Conservation (phyloP, 352 stramenopile genomes). For the Plasmopara halstedii region DNA sequence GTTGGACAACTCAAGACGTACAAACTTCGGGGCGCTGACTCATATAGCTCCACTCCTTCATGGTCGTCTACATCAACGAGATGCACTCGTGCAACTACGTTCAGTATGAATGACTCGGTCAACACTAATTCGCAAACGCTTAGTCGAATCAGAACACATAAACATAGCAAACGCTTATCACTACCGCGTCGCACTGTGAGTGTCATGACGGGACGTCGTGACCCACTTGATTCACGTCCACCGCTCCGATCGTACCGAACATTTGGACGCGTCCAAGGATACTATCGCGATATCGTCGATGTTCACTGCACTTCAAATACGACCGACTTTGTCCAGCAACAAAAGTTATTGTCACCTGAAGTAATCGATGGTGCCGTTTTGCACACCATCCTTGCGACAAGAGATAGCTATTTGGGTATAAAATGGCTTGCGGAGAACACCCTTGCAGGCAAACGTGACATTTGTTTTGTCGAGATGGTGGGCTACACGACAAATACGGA, state of each 20-base stretch:
- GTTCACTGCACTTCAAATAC: conserved; percentile 31
- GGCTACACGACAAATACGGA: conserved; percentile 31
- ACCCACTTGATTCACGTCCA: conserved; percentile 6
- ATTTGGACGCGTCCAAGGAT: conserved; percentile 40
- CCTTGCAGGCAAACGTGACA: conserved; percentile 26
- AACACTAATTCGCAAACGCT: conserved; percentile 1
- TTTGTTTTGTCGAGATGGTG: conserved; percentile 45
- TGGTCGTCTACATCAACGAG: conserved; percentile 19
- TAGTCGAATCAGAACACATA: conserved; percentile 9
- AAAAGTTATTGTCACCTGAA: conserved; percentile 37
- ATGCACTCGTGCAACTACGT: conserved; percentile 5
- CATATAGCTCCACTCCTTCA: conserved; percentile 13
- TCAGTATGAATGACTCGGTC: conserved; percentile 12
- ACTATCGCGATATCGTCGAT: conserved; percentile 41
- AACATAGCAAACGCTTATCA: conserved; percentile 1
- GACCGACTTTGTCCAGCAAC: conserved; percentile 30
- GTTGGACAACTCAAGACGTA: conserved; percentile 36
- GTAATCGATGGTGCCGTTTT: conserved; percentile 36
- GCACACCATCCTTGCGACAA: conserved; percentile 19
- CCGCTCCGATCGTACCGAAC: conserved; percentile 35
- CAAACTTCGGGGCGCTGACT: conserved; percentile 27
- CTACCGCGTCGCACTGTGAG: conserved; percentile 9
- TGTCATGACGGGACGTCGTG: conserved; percentile 1
- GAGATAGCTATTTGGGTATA: conserved; percentile 41
- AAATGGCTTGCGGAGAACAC: conserved; percentile 38